Conservation (phyloP, 2,329 filamentous ascomycete species). For the Fusarium paranaense region DNA sequence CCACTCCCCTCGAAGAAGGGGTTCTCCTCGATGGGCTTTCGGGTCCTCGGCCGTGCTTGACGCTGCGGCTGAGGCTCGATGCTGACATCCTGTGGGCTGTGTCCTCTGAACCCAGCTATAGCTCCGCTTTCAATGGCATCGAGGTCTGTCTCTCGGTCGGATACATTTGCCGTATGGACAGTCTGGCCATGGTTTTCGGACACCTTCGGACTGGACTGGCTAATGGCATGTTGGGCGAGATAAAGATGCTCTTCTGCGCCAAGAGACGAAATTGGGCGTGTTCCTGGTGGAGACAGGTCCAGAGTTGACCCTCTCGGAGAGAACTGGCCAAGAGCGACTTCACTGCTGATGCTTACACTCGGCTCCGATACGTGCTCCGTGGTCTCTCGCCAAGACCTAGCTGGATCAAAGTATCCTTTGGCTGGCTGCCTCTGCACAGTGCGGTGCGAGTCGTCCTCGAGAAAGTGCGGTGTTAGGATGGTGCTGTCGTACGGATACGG, state of each 20-base stretch:
- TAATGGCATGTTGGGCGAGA: slow-evolving; percentile 1
- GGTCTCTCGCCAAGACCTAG: slow-evolving; percentile 29
- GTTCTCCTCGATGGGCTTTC: slow-evolving; percentile 23
- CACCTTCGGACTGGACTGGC: not conserved
- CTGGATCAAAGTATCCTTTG: slow-evolving; percentile 23
- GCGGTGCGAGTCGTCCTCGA: slow-evolving; percentile 11
- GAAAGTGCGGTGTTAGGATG: slow-evolving; percentile 27
- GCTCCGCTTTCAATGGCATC: not conserved
- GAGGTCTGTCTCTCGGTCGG: not conserved
- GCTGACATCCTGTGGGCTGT: not conserved
- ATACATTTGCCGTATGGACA: not conserved
- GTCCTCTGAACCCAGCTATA: not conserved
- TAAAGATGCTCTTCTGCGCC: slow-evolving; percentile 11
- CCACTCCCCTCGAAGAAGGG: slow-evolving; percentile 28
- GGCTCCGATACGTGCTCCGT: slow-evolving; percentile 21
- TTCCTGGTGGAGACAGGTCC: not conserved
- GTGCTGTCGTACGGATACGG: slow-evolving; percentile 36
- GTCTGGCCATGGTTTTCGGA: not conserved
- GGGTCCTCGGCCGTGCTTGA: slow-evolving; percentile 4
- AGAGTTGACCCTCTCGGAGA: slow-evolving; percentile 18
- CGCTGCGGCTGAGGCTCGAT: not conserved
- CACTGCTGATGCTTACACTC: slow-evolving; percentile 27
- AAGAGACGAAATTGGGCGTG: not conserved
- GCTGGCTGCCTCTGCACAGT: slow-evolving; percentile 5
- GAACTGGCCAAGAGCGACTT: slow-evolving; percentile 23